These are phyloP conservation scores for Mycena crocata DNA, from an alignment of 768 basidiomycete genomes.

Conservation along the genomic window DNA sequence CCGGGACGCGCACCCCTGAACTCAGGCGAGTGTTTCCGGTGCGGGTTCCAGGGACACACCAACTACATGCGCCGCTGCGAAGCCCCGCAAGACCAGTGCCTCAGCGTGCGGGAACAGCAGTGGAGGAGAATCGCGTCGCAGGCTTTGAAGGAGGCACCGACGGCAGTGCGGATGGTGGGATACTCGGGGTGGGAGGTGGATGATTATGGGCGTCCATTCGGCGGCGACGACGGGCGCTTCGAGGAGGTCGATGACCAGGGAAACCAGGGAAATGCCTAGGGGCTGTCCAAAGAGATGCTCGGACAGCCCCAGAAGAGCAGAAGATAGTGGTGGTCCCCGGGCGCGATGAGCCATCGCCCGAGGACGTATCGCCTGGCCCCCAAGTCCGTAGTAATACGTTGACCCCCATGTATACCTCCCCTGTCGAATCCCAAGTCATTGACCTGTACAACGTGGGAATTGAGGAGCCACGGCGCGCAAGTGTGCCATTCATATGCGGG, in stretches of 20 bases:
- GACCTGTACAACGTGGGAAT: conserved; percentile 16
- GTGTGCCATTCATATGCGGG: conserved; percentile 20
- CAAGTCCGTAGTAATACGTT: neutral
- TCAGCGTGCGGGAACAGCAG: neutral
- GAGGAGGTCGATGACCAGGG: neutral
- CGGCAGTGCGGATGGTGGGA: neutral
- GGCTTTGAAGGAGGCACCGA: neutral
- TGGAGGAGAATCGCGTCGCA: conserved; percentile 8
- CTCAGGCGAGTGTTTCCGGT: conserved; percentile 25
- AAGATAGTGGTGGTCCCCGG: conserved; percentile 6
- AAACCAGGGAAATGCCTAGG: neutral
- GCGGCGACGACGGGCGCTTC: neutral
- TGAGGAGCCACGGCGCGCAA: neutral
- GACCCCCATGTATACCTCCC: conserved; percentile 7
- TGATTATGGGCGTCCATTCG: neutral
- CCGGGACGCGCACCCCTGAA: conserved; percentile 18
- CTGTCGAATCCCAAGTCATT: conserved; percentile 6
- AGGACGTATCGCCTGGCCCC: conserved; percentile 4
- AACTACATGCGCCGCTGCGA: neutral
- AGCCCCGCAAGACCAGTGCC: conserved; percentile 5
- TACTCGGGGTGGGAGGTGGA: neutral
- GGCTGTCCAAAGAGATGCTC: conserved; percentile 6
- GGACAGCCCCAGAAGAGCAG: conserved; percentile 16
- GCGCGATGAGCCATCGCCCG: conserved; percentile 1
- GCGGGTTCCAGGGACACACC: conserved; percentile 3